Percentiles rank a stretch among this genome's conserved stretches.
Evolutionary conservation across 129 eudicot species (phyloP).

Genomic region (Kitagawia praeruptora): DNA sequence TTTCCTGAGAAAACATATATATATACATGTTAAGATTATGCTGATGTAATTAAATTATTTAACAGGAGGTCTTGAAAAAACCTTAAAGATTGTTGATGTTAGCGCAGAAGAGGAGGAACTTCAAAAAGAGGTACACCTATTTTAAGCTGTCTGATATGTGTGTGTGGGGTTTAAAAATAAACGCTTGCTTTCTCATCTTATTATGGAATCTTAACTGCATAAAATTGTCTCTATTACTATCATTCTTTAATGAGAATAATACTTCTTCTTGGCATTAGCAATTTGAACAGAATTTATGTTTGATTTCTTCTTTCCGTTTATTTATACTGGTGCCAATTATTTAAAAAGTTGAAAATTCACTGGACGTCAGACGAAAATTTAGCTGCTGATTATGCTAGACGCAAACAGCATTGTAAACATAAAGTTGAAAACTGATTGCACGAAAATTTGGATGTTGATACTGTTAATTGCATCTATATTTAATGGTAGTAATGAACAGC

Average conservation of each 20-base stretch:
- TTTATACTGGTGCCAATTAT: not conserved
- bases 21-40: not conserved
- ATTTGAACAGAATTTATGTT: not conserved
- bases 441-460: not conserved
- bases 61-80: constrained; percentile 67
- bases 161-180: not conserved
- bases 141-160: not conserved
- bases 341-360: not conserved
- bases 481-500: not conserved
- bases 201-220: not conserved
- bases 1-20: not conserved
- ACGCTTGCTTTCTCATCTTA: not conserved
- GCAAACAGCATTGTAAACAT: not conserved
- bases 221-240: not conserved
- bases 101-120: constrained; percentile 48
- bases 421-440: not conserved
- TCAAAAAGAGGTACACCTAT: constrained; percentile 2
- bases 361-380: not conserved
- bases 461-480: not conserved
- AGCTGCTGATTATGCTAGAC: not conserved
- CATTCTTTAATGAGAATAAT: not conserved
- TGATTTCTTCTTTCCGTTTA: not conserved
- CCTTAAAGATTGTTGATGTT: constrained; percentile 87
- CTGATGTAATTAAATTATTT: not conserved
- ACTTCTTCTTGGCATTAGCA: not conserved